Evolutionary conservation across 2,329 filamentous ascomycete species (phyloP).

Genomic region (Exophiala mesophila): DNA sequence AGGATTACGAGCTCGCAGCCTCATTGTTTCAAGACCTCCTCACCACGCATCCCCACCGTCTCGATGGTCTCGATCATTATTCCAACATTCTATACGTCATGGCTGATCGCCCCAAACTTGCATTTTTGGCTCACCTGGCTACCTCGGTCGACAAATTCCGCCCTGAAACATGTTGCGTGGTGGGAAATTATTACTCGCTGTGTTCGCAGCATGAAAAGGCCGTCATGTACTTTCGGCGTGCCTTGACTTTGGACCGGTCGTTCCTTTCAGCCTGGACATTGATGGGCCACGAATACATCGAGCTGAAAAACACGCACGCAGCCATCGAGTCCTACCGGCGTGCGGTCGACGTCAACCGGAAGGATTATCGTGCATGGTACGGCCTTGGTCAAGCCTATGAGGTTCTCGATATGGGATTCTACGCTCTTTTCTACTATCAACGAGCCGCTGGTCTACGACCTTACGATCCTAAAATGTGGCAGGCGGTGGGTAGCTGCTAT

Average conservation of each 20-base stretch:
- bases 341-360: constrained; percentile 90
- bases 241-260: constrained; percentile 79
- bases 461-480: constrained; percentile 98
- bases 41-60: constrained; percentile 61
- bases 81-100: constrained; percentile 97
- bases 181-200: constrained; percentile 95
- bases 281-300: constrained; percentile 98
- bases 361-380: constrained; percentile 97
- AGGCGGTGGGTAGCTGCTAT: constrained; percentile 86
- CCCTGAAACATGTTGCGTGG: constrained; percentile 91
- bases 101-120: constrained; percentile 78
- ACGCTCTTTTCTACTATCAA: constrained; percentile 96
- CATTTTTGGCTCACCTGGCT: constrained; percentile 86
- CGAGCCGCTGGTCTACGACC: constrained; percentile 88
- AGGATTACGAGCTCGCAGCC: constrained; percentile 64
- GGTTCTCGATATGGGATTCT: constrained; percentile 95
- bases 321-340: constrained; percentile 95
- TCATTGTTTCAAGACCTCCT: constrained; percentile 64
- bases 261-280: constrained; percentile 96
- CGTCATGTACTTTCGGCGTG: constrained; percentile 93
- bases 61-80: constrained; percentile 91
- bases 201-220: constrained; percentile 96
- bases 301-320: constrained; percentile 96
- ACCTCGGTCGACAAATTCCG: constrained; percentile 91
- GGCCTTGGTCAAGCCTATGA: constrained; percentile 96